Conservation (phyloP, 371 early-diverging fungal species). For the Rozella allomycis region DNA sequence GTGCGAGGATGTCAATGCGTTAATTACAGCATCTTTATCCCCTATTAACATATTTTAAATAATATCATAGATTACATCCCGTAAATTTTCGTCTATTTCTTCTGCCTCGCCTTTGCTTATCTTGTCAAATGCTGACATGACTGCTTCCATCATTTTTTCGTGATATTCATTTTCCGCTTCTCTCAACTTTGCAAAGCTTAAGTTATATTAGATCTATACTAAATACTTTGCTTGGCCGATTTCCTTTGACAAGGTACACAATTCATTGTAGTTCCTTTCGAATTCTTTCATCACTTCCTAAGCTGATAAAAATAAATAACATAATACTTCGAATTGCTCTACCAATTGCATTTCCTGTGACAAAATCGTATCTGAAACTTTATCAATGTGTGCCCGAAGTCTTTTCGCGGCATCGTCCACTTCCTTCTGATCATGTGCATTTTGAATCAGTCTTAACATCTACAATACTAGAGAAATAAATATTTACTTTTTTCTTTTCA, state of each 20-base stretch:
- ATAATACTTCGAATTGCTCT: constrained; percentile 25
- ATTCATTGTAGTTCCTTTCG: constrained; percentile 23
- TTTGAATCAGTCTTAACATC: too few species aligned
- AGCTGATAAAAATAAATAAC: not conserved
- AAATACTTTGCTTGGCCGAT: constrained; percentile 8
- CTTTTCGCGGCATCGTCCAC: too few species aligned
- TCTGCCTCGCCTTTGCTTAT: constrained; percentile 23
- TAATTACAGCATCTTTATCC: constrained; percentile 24
- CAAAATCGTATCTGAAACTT: constrained; percentile 17
- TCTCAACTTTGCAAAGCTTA: constrained; percentile 19
- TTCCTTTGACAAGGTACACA: constrained; percentile 13
- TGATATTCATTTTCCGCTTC: constrained; percentile 29
- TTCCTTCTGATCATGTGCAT: too few species aligned
- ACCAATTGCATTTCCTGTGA: constrained; percentile 19
- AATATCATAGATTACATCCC: constrained; percentile 13
- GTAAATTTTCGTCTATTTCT: constrained; percentile 24
- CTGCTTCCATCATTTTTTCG: constrained; percentile 19
- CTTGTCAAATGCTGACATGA: constrained; percentile 17
- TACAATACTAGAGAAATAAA: too few species aligned
- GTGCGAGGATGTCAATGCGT: constrained; percentile 22
- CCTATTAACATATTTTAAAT: constrained; percentile 5
- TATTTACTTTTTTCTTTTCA: constrained; percentile 21
- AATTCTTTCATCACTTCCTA: constrained; percentile 23
- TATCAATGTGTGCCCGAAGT: constrained; percentile 2
- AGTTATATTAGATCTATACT: too few species aligned